A percentile compares a stretch with the other conserved stretches of the same genome.
These are phyloP conservation scores for Malus hybrid DNA, from an alignment of 331 rosid species.

Conservation along the genomic window DNA sequence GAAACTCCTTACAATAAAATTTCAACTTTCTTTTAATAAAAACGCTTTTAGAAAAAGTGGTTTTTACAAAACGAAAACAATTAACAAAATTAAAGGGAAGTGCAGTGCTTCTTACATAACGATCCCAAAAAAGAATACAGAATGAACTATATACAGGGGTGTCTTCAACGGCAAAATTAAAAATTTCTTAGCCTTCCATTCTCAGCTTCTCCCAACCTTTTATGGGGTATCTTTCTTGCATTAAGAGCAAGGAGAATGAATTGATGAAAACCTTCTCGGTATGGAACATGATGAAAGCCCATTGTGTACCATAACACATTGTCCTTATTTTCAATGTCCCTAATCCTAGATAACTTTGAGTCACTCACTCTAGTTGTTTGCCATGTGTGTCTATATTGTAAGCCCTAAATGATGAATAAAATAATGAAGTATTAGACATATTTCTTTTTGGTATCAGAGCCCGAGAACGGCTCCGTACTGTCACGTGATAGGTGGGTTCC, in stretches of 20 bases:
- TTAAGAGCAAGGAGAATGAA: conserved; percentile 31
- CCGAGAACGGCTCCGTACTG: rapidly evolving
- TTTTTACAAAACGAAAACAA: neutral
- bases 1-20: neutral
- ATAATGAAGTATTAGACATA: too few species aligned
- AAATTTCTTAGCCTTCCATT: neutral
- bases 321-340: conserved; percentile 52
- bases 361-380: conserved; percentile 5
- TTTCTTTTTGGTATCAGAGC: too few species aligned
- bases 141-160: neutral
- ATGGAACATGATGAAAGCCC: conserved; percentile 57
- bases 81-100: neutral
- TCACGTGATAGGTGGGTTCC: too few species aligned
- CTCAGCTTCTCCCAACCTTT: neutral
- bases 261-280: conserved; percentile 56
- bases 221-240: conserved; percentile 26
- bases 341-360: conserved; percentile 23
- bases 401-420: too few species aligned
- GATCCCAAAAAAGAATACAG: neutral
- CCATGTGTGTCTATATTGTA: too few species aligned
- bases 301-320: conserved; percentile 49
- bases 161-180: neutral
- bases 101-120: neutral
- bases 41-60: neutral
- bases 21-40: neutral